Evolutionary conservation across 495 filamentous ascomycete species (phyloP).

Genomic region (Penicillium pulvis): DNA sequence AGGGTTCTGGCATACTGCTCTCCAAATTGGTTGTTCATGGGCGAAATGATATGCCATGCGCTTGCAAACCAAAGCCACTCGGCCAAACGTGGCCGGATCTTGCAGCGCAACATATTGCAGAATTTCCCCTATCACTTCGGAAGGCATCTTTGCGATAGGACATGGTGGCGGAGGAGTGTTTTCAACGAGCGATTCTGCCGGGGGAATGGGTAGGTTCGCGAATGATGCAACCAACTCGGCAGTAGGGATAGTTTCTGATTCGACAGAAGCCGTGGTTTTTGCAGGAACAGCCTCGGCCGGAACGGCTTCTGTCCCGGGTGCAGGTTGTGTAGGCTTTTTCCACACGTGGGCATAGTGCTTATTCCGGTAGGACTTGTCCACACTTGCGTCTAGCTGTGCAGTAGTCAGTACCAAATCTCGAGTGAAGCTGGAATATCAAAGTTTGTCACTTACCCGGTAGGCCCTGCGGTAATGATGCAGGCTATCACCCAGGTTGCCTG

Average conservation of each 20-base stretch:
- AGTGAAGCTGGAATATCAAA: conserved; percentile 7
- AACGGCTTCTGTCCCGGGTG: conserved; percentile 55
- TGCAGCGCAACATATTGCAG: conserved; percentile 66
- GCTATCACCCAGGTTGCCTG: conserved; percentile 87
- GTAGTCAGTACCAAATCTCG: conserved; percentile 20
- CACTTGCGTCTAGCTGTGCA: conserved; percentile 71
- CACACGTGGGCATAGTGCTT: conserved; percentile 78
- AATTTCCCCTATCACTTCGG: conserved; percentile 79
- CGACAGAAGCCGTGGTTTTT: conserved; percentile 51
- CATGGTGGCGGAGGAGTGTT: conserved; percentile 70
- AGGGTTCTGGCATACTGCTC: conserved; percentile 64
- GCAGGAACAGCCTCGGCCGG: conserved; percentile 52
- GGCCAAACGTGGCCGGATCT: conserved; percentile 79
- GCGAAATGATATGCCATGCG: conserved; percentile 80
- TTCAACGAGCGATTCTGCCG: conserved; percentile 59
- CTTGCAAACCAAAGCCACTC: conserved; percentile 84
- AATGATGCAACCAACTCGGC: conserved; percentile 77
- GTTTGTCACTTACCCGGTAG: conserved; percentile 62
- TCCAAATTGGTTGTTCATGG: conserved; percentile 90
- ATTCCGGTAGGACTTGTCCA: conserved; percentile 82
- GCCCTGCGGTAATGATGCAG: conserved; percentile 86
- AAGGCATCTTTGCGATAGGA: conserved; percentile 74
- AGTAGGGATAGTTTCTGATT: conserved; percentile 52
- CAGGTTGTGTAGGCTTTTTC: conserved; percentile 57
- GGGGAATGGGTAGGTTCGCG: conserved; percentile 63